Conservation (phyloP, 139 green algal genomes). For the Coccomyxa sp. region DNA sequence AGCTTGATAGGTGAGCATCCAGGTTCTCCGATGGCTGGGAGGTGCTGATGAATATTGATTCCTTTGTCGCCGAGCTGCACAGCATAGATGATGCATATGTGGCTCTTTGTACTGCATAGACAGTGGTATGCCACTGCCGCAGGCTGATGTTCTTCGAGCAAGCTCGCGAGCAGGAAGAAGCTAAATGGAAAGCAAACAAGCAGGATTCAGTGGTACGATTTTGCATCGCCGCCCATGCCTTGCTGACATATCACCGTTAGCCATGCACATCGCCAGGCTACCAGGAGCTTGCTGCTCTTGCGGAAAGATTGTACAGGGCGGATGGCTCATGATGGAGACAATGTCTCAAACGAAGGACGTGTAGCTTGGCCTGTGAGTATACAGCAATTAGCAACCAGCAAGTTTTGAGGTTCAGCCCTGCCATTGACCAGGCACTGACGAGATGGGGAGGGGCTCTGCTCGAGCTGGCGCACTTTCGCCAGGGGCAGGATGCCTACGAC, state of each 20-base stretch:
- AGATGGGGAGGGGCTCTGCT: constrained; percentile 91
- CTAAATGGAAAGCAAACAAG: constrained; percentile 73
- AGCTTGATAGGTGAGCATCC: background rate
- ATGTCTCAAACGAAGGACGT: no score
- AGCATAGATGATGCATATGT: no score
- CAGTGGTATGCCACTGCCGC: constrained; percentile 7
- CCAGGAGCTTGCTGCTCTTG: no score
- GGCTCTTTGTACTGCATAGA: no score
- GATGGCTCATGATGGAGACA: no score
- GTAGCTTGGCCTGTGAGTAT: no score
- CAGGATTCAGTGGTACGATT: constrained; percentile 71
- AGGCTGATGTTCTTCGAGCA: constrained; percentile 94
- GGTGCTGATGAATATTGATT: background rate
- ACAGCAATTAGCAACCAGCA: no score
- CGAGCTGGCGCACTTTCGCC: constrained; percentile 94
- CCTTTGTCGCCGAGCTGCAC: background rate
- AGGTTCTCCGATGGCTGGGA: background rate
- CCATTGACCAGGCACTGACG: constrained; percentile 75
- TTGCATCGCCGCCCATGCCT: background rate
- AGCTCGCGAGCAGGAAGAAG: constrained; percentile 66
- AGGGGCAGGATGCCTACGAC: constrained; percentile 76
- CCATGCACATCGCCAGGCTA: no score
- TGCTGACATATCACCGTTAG: no score
- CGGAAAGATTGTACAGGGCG: no score
- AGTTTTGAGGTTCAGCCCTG: no score